Conservation (phyloP, 768 basidiomycete genomes). For the Termitomyces sp. region DNA sequence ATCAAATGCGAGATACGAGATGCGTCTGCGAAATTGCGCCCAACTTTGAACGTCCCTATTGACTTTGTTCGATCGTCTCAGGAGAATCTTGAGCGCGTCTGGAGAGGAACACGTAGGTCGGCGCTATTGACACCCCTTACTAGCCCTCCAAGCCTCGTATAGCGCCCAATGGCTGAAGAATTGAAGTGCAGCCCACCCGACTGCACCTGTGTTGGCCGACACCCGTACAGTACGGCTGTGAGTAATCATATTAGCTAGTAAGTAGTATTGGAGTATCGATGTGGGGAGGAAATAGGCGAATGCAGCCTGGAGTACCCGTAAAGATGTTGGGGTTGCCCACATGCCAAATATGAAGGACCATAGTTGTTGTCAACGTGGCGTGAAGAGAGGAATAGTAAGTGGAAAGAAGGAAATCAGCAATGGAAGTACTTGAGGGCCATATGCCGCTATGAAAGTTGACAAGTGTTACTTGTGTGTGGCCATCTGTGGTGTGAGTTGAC, state of each 20-base stretch:
- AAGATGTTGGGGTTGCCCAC: constrained; percentile 30
- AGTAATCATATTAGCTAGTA: constrained; percentile 23
- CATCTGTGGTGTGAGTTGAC: no score
- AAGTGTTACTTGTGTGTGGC: no score
- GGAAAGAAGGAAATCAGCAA: constrained; percentile 15
- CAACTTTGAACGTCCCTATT: no score
- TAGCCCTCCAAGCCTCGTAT: constrained; percentile 35
- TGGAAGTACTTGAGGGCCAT: not conserved
- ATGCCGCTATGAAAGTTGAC: no score
- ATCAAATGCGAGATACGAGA: no score
- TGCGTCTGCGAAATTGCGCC: no score
- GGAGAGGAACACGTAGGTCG: constrained; percentile 19
- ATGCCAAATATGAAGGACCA: constrained; percentile 33
- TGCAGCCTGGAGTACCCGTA: constrained; percentile 24
- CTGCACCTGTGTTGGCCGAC: constrained; percentile 24
- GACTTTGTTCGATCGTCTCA: constrained; percentile 5
- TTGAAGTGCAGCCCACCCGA: constrained; percentile 37
- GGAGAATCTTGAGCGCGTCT: constrained; percentile 11
- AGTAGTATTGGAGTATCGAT: constrained; percentile 21
- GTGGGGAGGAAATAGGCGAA: constrained; percentile 20
- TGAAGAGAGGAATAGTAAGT: constrained; percentile 25
- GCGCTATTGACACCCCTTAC: constrained; percentile 32
- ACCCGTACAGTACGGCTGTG: constrained; percentile 23
- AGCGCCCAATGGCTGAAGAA: constrained; percentile 40
- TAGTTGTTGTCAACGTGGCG: constrained; percentile 33